Conservation (phyloP, 495 filamentous ascomycete genomes). For the Neurospora sp. region DNA sequence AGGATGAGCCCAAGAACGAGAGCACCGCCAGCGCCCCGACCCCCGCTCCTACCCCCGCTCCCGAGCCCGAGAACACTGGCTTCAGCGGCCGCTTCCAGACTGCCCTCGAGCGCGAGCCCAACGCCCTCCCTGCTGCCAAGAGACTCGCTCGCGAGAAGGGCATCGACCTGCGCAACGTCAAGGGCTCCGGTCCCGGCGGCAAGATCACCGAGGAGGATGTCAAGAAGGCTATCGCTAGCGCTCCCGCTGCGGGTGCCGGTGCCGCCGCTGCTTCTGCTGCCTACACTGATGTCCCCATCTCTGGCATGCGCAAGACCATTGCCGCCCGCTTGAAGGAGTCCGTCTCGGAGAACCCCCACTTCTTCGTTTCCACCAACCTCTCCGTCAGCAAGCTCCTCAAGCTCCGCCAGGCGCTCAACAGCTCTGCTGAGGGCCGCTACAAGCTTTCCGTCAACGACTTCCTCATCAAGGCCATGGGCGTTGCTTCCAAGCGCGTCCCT, state of each 20-base stretch:
- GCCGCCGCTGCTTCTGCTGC: constrained; percentile 44
- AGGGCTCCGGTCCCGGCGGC: constrained; percentile 80
- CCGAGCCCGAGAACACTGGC: constrained; percentile 61
- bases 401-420: constrained; percentile 89
- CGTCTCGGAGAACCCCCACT: constrained; percentile 88
- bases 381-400: constrained; percentile 92
- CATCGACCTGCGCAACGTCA: constrained; percentile 65
- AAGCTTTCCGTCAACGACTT: constrained; percentile 99
- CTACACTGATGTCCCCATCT: constrained; percentile 78
- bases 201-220: constrained; percentile 86
- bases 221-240: constrained; percentile 54
- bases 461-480: constrained; percentile 88
- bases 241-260: constrained; percentile 31
- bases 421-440: constrained; percentile 79
- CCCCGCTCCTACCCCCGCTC: constrained; percentile 47
- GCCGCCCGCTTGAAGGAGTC: constrained; percentile 85
- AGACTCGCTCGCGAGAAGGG: constrained; percentile 78
- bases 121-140: constrained; percentile 65
- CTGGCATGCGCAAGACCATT: constrained; percentile 96
- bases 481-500: constrained; percentile 85
- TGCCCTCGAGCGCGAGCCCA: constrained; percentile 67
- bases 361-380: constrained; percentile 81
- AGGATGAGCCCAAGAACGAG: constrained; percentile 44
- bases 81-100: constrained; percentile 71
- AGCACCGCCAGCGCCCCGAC: constrained; percentile 47